These are phyloP conservation scores for Boehmeria nivea DNA, from an alignment of 306 rosid genomes.

Conservation along the genomic window DNA sequence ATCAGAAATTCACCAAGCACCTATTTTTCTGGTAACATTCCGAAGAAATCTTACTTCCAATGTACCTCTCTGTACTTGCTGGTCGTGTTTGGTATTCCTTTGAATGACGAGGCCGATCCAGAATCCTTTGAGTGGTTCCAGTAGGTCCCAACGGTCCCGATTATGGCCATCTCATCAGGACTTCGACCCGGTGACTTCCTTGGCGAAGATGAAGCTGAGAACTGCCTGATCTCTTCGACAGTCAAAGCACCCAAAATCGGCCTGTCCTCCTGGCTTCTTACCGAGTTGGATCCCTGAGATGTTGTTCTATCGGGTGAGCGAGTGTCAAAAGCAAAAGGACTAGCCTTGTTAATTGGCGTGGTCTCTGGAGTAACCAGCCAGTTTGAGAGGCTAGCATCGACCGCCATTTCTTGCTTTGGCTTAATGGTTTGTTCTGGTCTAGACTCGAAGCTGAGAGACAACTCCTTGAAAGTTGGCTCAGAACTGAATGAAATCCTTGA, in stretches of 20 bases:
- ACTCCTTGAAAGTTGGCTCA: constrained; percentile 31
- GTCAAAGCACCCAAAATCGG: constrained; percentile 88
- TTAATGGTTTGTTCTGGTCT: constrained; percentile 36
- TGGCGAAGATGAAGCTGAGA: constrained; percentile 61
- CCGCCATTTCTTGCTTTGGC: constrained; percentile 47
- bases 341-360: constrained; percentile 38
- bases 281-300: constrained; percentile 57
- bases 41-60: constrained; percentile 30
- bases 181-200: constrained; percentile 63
- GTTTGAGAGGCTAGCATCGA: constrained; percentile 86
- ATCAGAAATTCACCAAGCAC: constrained; percentile 37
- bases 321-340: constrained; percentile 11
- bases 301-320: constrained; percentile 41
- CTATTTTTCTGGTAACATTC: constrained; percentile 3
- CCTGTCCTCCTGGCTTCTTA: constrained; percentile 60
- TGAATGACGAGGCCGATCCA: constrained; percentile 45
- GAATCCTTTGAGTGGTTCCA: constrained; percentile 48
- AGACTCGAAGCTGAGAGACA: constrained; percentile 37
- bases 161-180: constrained; percentile 71
- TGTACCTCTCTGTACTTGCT: constrained; percentile 90
- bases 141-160: constrained; percentile 75
- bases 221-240: constrained; percentile 68
- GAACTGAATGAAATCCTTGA: constrained; percentile 31
- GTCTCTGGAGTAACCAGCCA: constrained; percentile 66
- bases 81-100: constrained; percentile 83